Evolutionary conservation across 371 early-diverging fungal genomes (phyloP).

Genomic region (Mortierella sp.): DNA sequence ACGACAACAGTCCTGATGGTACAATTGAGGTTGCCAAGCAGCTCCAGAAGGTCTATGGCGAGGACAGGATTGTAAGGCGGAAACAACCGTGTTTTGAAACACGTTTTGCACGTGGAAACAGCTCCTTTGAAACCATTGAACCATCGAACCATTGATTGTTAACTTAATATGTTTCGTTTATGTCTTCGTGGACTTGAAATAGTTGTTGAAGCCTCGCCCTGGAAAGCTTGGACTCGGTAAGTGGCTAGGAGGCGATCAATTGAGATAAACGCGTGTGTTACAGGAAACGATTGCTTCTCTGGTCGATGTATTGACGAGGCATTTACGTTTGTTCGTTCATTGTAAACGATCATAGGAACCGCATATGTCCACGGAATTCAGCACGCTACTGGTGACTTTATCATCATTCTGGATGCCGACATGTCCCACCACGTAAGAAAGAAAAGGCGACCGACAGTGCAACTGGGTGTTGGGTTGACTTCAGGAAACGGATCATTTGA

Average conservation of each 20-base stretch:
- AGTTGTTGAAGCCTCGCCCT: slow-evolving; percentile 90
- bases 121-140: no score
- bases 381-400: slow-evolving; percentile 93
- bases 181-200: slow-evolving; percentile 9
- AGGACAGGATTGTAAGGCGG: slow-evolving; percentile 88
- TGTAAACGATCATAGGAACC: slow-evolving; percentile 72
- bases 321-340: neutral
- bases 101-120: neutral
- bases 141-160: neutral
- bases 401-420: slow-evolving; percentile 99
- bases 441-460: slow-evolving; percentile 28
- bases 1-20: slow-evolving; percentile 99
- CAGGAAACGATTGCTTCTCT: neutral
- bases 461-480: neutral
- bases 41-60: slow-evolving; percentile 89
- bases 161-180: neutral
- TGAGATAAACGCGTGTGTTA: neutral
- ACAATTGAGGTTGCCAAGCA: slow-evolving; percentile 95
- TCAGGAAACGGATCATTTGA: neutral
- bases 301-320: neutral
- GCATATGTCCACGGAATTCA: slow-evolving; percentile 98
- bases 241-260: slow-evolving; percentile 4
- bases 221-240: slow-evolving; percentile 95
- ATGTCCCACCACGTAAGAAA: slow-evolving; percentile 96
- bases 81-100: neutral